These are phyloP conservation scores for Amylocystis lapponica DNA, from an alignment of 768 basidiomycete genomes.

Conservation along the genomic window DNA sequence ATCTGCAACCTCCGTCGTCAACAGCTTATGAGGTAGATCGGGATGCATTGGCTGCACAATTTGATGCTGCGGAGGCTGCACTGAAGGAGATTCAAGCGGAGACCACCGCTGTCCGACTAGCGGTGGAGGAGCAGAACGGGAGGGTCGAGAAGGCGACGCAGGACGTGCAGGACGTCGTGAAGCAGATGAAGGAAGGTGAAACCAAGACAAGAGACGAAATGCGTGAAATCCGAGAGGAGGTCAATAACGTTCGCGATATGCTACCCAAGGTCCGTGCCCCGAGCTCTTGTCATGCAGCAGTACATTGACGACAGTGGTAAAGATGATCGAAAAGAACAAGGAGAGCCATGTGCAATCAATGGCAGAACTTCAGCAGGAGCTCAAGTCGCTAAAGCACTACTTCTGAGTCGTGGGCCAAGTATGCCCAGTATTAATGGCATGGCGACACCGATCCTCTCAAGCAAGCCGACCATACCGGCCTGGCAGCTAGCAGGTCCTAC, in stretches of 20 bases:
- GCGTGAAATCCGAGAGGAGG: conserved; percentile 86
- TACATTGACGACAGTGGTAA: background rate
- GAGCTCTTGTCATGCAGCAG: conserved; percentile 1
- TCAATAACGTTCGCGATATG: conserved; percentile 86
- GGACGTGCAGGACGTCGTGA: conserved; percentile 67
- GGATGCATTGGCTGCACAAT: conserved; percentile 79
- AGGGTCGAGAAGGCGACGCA: conserved; percentile 65
- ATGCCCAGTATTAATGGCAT: conserved; percentile 41
- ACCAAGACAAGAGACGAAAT: conserved; percentile 79
- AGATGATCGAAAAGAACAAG: conserved; percentile 96
- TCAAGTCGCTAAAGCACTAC: conserved; percentile 86
- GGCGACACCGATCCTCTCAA: conserved; percentile 44
- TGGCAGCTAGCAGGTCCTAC: conserved; percentile 70
- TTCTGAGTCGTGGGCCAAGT: conserved; percentile 65
- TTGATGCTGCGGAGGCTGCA: conserved; percentile 80
- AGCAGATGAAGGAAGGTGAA: conserved; percentile 75
- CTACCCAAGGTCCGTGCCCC: conserved; percentile 70
- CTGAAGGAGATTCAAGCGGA: conserved; percentile 77
- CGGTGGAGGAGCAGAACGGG: conserved; percentile 72
- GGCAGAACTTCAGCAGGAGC: conserved; percentile 84
- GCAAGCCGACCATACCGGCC: conserved; percentile 74
- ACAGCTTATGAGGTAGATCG: conserved; percentile 89
- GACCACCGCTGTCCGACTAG: conserved; percentile 62
- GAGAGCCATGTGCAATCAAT: conserved; percentile 79
- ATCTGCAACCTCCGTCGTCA: conserved; percentile 81